Base-by-base conservation (phyloP, 257 asterid species). In the Gentiana straminea region DNA sequence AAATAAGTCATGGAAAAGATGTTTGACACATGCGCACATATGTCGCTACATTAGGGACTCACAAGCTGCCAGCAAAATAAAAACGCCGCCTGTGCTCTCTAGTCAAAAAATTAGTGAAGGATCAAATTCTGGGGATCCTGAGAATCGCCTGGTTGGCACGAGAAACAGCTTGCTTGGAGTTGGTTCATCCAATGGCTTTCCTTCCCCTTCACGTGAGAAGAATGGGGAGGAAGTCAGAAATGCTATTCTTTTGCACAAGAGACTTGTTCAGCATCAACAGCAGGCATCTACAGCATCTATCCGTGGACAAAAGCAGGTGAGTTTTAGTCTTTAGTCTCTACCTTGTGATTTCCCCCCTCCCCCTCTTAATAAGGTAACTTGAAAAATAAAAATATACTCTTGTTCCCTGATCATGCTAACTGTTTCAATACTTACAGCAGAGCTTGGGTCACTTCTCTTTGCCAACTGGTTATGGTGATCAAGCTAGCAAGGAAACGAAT, bases 21-120 rank as follows among this genome's bases (percentile, higher is more conserved):
- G 91, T 53, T 57, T 77, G 37, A 64, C 85, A 5, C 94, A 90
- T 52, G 80, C 77, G 60, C 72, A 82, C 75, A 70, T 90, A 61
- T 46, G 85, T 63, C 80, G 67, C 64, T 80, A 81, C 49, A 79
- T 75, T 46, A 74, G 79, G 64, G 83, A 48, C 76, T 49, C 73
- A 62, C 77, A 82, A 77, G 56, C 66, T 57, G 58, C 80, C 10
- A 72, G 65, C 52, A 62, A 35, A 61, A 71, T 69, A 46, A 77
- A 70, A 44, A 60, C 55, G 7, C 52, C 54, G 24, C 73, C 10
- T 11, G 61, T 58, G 72, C 79, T 58, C 52, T 76, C 73, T 58
- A 34, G 74, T 48, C 79, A 65, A 37, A 45, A 39, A 49, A 13
- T 61, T 43, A 57, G 52, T 57, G 70, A 59, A 62, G 73, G 55